Conservation (phyloP, 106 monocot genomes). For the Dendrobium nobile region DNA sequence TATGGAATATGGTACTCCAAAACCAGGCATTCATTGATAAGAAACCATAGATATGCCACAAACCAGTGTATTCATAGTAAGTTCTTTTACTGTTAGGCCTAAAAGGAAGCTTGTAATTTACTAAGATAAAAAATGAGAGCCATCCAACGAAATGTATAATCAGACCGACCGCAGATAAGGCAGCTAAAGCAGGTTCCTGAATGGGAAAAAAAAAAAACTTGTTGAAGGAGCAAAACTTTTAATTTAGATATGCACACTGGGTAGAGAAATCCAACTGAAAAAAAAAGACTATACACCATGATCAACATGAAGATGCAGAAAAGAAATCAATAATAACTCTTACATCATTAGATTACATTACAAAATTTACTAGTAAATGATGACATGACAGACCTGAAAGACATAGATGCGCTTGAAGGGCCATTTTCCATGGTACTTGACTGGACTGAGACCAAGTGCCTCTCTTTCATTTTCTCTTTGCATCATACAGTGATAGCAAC, state of each 20-base stretch:
- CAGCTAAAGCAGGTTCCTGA: constrained; percentile 86
- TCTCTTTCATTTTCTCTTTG: constrained; percentile 64
- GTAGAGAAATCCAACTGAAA: too few species aligned
- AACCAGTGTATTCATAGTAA: constrained; percentile 84
- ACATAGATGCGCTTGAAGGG: constrained; percentile 68
- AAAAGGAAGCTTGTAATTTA: constrained; percentile 73
- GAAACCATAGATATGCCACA: constrained; percentile 90
- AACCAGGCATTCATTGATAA: constrained; percentile 94
- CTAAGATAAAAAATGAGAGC: constrained; percentile 67
- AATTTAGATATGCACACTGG: too few species aligned
- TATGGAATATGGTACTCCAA: constrained; percentile 94
- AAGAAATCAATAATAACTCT: too few species aligned
- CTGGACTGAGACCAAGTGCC: constrained; percentile 51
- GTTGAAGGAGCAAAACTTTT: too few species aligned
- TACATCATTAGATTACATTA: too few species aligned
- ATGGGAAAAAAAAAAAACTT: too few species aligned
- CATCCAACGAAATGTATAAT: constrained; percentile 83
- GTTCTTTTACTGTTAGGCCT: constrained; percentile 67
- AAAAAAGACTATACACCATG: too few species aligned
- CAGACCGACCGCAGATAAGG: constrained; percentile 73
- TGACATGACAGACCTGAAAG: constrained; percentile 58
- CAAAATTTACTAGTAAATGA: neutral
- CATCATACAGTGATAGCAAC: constrained; percentile 61
- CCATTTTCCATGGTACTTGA: constrained; percentile 97
- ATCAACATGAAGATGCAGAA: too few species aligned